A percentile compares a stretch with the other conserved stretches of the same genome.
These are phyloP conservation scores for Botryotinia calthae DNA, from an alignment of 2,329 filamentous ascomycete species.

Conservation along the genomic window DNA sequence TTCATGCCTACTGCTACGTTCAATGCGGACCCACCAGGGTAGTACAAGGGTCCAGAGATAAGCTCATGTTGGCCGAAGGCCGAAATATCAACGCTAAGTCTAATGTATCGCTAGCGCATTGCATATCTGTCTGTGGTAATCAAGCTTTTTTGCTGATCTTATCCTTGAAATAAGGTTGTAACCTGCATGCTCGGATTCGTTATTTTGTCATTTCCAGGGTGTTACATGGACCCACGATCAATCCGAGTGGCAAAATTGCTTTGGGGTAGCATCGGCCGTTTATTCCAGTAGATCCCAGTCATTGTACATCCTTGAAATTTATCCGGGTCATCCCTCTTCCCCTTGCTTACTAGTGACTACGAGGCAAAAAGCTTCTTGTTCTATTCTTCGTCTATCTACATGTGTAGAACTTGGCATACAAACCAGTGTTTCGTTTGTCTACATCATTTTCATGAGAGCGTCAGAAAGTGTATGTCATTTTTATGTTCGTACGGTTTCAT, in stretches of 20 bases:
- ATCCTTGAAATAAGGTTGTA: neutral
- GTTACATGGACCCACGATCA: neutral
- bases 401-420: neutral
- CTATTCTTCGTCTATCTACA: neutral
- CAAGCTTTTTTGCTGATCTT: neutral
- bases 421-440: neutral
- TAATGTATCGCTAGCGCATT: neutral
- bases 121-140: neutral
- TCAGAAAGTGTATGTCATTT: neutral
- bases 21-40: neutral
- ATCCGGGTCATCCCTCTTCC: neutral
- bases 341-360: neutral
- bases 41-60: neutral
- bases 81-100: neutral
- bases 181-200: neutral
- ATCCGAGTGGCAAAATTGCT: neutral
- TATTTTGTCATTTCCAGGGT: neutral
- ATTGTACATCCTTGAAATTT: neutral
- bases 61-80: neutral
- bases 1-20: neutral
- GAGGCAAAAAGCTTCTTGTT: neutral
- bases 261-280: neutral
- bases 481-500: neutral
- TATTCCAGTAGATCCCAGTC: neutral
- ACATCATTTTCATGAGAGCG: neutral